These are phyloP conservation scores for Papiliotrema terrestris DNA, from an alignment of 1,284 basidiomycete genomes.

Conservation along the genomic window DNA sequence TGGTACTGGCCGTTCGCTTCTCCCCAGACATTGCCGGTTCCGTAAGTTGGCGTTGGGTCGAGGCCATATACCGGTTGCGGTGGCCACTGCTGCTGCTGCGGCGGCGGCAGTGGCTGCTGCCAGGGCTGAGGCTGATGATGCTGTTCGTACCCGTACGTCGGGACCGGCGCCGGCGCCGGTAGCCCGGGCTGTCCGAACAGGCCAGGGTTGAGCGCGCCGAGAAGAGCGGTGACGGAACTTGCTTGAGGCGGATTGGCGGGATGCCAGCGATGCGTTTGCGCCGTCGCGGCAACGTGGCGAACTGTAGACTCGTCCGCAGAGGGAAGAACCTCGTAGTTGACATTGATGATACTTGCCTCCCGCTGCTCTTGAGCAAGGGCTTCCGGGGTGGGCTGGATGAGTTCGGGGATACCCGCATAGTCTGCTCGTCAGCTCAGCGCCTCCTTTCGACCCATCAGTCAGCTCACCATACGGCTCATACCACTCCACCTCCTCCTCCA, in stretches of 20 bases:
- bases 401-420: not conserved
- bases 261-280: too few relatives aligned
- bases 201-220: not conserved
- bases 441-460: not conserved
- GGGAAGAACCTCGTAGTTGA: too few relatives aligned
- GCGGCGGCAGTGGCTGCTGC: too few relatives aligned
- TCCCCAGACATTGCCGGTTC: too few relatives aligned
- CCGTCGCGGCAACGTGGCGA: too few relatives aligned
- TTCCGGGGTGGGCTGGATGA: constrained; percentile 20
- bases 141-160: not conserved
- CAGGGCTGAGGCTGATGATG: not conserved
- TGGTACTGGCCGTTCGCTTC: too few relatives aligned
- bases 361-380: constrained; percentile 25
- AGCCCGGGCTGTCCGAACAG: not conserved
- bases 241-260: not conserved
- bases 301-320: too few relatives aligned
- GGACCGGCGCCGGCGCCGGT: not conserved
- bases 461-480: constrained; percentile 28
- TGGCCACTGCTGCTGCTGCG: too few relatives aligned
- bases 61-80: too few relatives aligned
- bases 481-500: constrained; percentile 34
- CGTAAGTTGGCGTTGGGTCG: too few relatives aligned
- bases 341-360: constrained; percentile 23
- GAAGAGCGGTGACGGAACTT: not conserved
- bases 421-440: not conserved